Percentiles rank a stretch among this genome's conserved stretches.
Conservation (phyloP, 371 early-diverging fungal genomes). For the Gilbertella persicaria region DNA sequence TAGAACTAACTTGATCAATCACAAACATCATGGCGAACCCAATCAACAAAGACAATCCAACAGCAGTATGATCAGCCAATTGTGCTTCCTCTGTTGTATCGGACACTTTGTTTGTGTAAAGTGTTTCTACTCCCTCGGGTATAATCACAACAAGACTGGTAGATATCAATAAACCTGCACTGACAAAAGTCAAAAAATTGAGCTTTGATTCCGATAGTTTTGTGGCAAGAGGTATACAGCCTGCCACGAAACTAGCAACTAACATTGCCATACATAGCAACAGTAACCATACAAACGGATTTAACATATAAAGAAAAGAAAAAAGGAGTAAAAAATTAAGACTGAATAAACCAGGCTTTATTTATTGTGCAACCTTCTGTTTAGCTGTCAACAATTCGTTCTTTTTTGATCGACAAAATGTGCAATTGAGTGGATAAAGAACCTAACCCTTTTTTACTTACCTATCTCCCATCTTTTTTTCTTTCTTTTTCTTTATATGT, state of each 20-base stretch:
- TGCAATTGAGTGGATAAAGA: too few species aligned
- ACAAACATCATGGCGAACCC: slow-evolving; percentile 93
- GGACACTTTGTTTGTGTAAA: slow-evolving; percentile 50
- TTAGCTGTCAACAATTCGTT: too few species aligned
- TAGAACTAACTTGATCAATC: slow-evolving; percentile 72
- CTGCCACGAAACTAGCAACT: slow-evolving; percentile 84
- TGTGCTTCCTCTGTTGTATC: background rate
- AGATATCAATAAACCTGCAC: slow-evolving; percentile 89
- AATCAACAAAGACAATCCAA: slow-evolving; percentile 78
- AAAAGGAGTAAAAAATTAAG: background rate
- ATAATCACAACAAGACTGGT: slow-evolving; percentile 89
- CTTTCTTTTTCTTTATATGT: too few species aligned
- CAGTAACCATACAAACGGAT: slow-evolving; percentile 71
- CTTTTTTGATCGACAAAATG: too few species aligned
- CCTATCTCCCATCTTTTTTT: too few species aligned
- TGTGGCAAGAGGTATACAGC: slow-evolving; percentile 83
- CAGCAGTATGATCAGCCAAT: slow-evolving; percentile 53
- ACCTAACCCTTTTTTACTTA: too few species aligned
- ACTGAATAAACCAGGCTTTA: too few species aligned
- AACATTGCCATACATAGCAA: slow-evolving; percentile 83
- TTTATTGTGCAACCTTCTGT: too few species aligned
- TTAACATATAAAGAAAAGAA: slow-evolving; percentile 28
- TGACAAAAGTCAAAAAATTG: slow-evolving; percentile 79
- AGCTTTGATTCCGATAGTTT: slow-evolving; percentile 74
- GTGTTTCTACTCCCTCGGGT: slow-evolving; percentile 92